Evolutionary conservation across 2,329 filamentous ascomycete species (phyloP), one percentile per base, ranked within the genome.

Genomic region (Chaetomiaceae sp.): DNA sequence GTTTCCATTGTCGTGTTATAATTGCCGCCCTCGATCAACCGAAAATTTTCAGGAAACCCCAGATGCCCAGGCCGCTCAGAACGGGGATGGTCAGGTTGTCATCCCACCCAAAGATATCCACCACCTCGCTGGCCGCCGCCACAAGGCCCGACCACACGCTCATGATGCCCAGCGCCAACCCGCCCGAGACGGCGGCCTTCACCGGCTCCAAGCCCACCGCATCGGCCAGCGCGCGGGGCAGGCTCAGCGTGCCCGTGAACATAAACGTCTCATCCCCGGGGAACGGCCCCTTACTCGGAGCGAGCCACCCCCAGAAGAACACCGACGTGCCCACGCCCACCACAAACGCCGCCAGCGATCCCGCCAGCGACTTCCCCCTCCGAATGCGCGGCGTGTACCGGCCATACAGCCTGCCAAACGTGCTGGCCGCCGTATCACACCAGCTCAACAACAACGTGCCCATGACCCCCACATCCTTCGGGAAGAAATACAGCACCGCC

Each of bases 71-170:
- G 19, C 90, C 89, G 62, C 88, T 95, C 40, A 98, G 73, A 20
- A 95, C 81, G 2, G 93, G 93, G 65, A 98, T 98, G 40, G 91
- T 97, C 58, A 98, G 72, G 67, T 98, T 98, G 68, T 98, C 93
- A 61, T 98, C 93, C 86, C 88, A 90, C 38, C 89, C 88, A 63
- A 89, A 96, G 0, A 97, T 61, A 68, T 98, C 89, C 37, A 95
- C 75, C 14, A 91, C 85, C 68, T 98, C 93, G 60, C 89, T 96
- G 36, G 83, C 82, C 47, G 89, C 88, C 34, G 89, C 93, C 43
- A 91, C 80, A 35, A 97, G 68, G n/a, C 93, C 93, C 6, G 90
- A 90, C 70, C 86, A 88, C 32, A 95, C 55, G 61, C 88, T 88
- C 79, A 97, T 81, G 48, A 88, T 71, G 4, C 81, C 84, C 29